These are phyloP conservation scores for Zygosaccharomyces lentus DNA, from an alignment of 805 yeast genomes.

Conservation along the genomic window DNA sequence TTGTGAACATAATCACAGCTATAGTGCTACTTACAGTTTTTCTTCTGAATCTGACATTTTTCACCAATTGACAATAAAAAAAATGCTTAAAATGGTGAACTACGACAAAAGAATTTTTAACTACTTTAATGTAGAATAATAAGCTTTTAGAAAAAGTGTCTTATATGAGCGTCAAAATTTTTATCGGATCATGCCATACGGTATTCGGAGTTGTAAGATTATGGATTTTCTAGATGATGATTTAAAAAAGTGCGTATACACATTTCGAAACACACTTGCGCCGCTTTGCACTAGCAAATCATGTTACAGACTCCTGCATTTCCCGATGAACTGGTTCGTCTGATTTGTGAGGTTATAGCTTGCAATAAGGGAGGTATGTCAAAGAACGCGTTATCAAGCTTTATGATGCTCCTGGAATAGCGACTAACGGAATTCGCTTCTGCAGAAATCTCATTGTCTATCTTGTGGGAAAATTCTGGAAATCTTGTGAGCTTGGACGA, in stretches of 20 bases:
- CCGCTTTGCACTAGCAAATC: background rate
- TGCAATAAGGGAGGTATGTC: conserved; percentile 31
- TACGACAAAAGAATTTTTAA: too few species aligned
- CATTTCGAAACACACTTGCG: background rate
- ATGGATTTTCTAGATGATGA: too few species aligned
- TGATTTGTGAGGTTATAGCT: conserved; percentile 30
- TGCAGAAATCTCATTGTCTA: conserved; percentile 14
- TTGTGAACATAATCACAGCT: conserved; percentile 2
- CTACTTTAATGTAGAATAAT: too few species aligned
- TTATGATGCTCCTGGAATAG: background rate
- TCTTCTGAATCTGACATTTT: conserved; percentile 24
- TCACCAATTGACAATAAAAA: background rate
- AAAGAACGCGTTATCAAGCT: background rate
- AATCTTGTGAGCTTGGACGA: conserved; percentile 11
- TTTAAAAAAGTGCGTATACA: background rate
- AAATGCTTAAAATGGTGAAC: too few species aligned
- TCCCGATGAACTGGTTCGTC: conserved; percentile 33
- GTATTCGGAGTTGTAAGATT: too few species aligned
- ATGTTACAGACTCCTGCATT: conserved; percentile 12
- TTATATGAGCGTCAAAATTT: too few species aligned
- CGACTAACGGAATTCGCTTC: conserved; percentile 5
- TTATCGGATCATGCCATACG: too few species aligned
- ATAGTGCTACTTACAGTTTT: conserved; percentile 18
- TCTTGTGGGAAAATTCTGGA: conserved; percentile 13
- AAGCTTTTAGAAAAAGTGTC: too few species aligned